phyloP scores from a whole-genome alignment of 495 filamentous ascomycete genomes.

The Penicillium malachiteum region DNA sequence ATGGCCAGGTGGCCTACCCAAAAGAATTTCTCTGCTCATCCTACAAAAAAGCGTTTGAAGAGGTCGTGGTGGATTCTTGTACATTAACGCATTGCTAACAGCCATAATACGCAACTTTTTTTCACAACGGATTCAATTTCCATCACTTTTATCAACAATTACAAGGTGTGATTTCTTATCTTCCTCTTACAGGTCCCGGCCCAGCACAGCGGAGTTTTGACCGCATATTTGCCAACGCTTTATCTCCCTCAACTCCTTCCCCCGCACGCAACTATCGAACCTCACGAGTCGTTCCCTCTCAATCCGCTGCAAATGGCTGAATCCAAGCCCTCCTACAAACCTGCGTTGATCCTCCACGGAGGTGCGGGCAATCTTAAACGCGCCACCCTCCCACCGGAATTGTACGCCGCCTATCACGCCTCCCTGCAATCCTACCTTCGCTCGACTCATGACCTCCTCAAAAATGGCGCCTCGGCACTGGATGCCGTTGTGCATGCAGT shows the following conservation, averaged over 20 bases:
- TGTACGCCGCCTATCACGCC: constrained; percentile 58
- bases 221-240: background rate
- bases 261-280: constrained; percentile 4
- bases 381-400: constrained; percentile 59
- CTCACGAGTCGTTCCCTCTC: background rate
- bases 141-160: background rate
- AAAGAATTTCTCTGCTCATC: constrained; percentile 24
- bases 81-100: constrained; percentile 42
- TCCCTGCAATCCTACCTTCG: constrained; percentile 65
- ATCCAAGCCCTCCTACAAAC: constrained; percentile 39
- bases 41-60: constrained; percentile 20
- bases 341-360: constrained; percentile 82
- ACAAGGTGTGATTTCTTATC: background rate
- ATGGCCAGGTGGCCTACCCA: constrained; percentile 4
- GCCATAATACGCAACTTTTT: constrained; percentile 35
- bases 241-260: constrained; percentile 4
- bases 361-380: constrained; percentile 80
- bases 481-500: constrained; percentile 77
- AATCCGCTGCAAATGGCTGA: constrained; percentile 8
- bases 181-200: background rate
- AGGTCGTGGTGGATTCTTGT: constrained; percentile 32
- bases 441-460: constrained; percentile 43
- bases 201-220: background rate
- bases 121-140: constrained; percentile 9
- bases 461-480: constrained; percentile 54